Conservation (phyloP, 371 early-diverging fungal species). For the Blakeslea trispora region DNA sequence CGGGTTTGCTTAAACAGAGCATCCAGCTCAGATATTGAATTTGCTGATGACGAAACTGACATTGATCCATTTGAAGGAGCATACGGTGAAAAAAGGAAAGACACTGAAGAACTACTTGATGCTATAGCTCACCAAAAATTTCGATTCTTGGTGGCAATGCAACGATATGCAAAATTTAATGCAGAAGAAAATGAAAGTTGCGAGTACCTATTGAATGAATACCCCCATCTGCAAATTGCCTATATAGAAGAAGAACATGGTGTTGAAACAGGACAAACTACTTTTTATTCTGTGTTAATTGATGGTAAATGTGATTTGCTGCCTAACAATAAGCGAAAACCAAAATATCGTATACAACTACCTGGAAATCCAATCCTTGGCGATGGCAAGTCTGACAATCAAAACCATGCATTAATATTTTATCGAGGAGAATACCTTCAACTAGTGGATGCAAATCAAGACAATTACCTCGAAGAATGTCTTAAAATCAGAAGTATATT, state of each 20-base stretch:
- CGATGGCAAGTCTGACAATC: constrained; percentile 92
- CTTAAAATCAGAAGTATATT: constrained; percentile 89
- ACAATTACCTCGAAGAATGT: constrained; percentile 89
- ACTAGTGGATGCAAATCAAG: constrained; percentile 93
- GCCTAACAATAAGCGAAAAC: constrained; percentile 67
- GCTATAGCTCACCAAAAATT: constrained; percentile 78
- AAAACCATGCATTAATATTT: constrained; percentile 87
- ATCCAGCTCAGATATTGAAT: too few species aligned
- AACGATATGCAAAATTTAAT: constrained; percentile 78
- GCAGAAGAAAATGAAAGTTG: constrained; percentile 79
- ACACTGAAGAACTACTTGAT: constrained; percentile 62
- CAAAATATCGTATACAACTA: constrained; percentile 76
- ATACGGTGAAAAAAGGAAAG: constrained; percentile 19
- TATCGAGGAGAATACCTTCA: constrained; percentile 87
- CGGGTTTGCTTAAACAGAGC: constrained; percentile 3
- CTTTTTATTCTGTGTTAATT: constrained; percentile 76
- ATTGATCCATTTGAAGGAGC: constrained; percentile 28
- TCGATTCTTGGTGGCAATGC: constrained; percentile 88
- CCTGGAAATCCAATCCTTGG: constrained; percentile 92
- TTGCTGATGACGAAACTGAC: constrained; percentile 39
- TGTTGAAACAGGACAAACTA: constrained; percentile 46
- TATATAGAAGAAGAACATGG: constrained; percentile 74
- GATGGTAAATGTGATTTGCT: constrained; percentile 74
- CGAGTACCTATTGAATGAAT: constrained; percentile 76
- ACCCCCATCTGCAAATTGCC: constrained; percentile 81